Base-by-base conservation (phyloP, 164 flowering plant species). In the Magnolia sinica region DNA sequence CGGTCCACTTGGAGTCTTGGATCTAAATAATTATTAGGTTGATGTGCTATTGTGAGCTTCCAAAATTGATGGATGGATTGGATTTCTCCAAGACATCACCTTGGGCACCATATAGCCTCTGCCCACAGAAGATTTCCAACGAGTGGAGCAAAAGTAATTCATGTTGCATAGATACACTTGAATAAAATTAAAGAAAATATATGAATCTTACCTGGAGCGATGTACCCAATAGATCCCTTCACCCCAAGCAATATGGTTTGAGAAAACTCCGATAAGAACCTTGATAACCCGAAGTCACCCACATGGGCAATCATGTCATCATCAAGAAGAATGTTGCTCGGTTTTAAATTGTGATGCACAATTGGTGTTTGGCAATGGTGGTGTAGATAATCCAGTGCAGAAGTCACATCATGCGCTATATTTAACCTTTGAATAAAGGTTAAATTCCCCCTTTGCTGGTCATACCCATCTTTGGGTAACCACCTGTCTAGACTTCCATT, bases 401-500 rank as follows among this genome's bases (percentile, higher is more conserved):
- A 78, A 68, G 86, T 83, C 7, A 84, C 83, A 78, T 81, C 85
- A 7, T 83, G 79, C 52, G 79, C 79, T 23, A 85, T 77, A n/a
- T 75, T 70, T 37, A 85, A 16, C 71, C 87, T 80, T 59, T 79
- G 78, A 20, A 71, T 68, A 5, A 85, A 61, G 69, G 18, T 80
- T 58, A 85, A 65, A 50, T 18, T 66, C 72, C 22, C 6, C 45
- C 45, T 79, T 14, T 8, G 8, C 18, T 64, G n/a, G 7, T 11
- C 0, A 8, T 19, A 31, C 8, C 20, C 24, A 11, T 76, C 72
- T 45, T 14, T 14, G 24, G 84, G 80, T 71, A 86, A 50, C 87
- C 86, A 83, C 58, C 66, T 22, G 8, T 86, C 84, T n/a, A 86
- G 61, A 70, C 74, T 83, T 16, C 88, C 86, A 37, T 86, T 83